A percentile compares a stretch with the other conserved stretches of the same genome.
phyloP scores from a whole-genome alignment of 1,139 yeast genomes.

The Hansenula lynferdii region DNA sequence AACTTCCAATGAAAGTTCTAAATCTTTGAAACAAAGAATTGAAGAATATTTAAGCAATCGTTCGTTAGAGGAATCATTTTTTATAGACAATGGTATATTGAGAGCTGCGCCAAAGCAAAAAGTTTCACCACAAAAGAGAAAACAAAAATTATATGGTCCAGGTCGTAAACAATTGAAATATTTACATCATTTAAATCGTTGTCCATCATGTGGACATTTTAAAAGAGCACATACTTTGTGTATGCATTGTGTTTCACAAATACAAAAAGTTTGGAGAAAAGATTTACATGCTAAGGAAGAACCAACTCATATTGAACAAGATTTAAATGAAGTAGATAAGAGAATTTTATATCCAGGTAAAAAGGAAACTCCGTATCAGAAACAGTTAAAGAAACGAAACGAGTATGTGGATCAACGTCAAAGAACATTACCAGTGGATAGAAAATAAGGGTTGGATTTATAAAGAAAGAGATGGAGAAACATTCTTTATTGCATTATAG shows the following conservation, averaged over 20 bases:
- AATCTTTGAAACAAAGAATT: constrained; percentile 18
- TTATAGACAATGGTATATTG: constrained; percentile 58
- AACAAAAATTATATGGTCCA: constrained; percentile 78
- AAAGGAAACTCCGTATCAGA: constrained; percentile 44
- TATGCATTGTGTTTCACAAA: constrained; percentile 87
- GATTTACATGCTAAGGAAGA: constrained; percentile 29
- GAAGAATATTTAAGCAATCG: constrained; percentile 19
- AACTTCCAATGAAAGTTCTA: constrained; percentile 4
- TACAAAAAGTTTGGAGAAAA: constrained; percentile 66
- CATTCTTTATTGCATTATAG: too few relatives aligned
- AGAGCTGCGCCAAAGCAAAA: constrained; percentile 94
- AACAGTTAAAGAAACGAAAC: constrained; percentile 45
- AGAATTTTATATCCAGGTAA: constrained; percentile 76
- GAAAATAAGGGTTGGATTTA: too few relatives aligned
- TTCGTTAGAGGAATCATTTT: constrained; percentile 21
- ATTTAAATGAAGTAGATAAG: constrained; percentile 58
- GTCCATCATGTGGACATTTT: constrained; percentile 94
- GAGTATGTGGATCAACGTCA: constrained; percentile 65
- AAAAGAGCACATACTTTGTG: constrained; percentile 89
- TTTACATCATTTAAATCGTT: constrained; percentile 72
- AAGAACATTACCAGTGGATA: constrained; percentile 50
- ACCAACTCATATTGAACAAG: constrained; percentile 28
- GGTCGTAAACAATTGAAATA: constrained; percentile 78
- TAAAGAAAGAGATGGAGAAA: too few relatives aligned
- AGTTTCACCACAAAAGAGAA: constrained; percentile 78